These are phyloP conservation scores for Orbilia quercus DNA, from an alignment of 2,329 filamentous ascomycete genomes.

Conservation along the genomic window DNA sequence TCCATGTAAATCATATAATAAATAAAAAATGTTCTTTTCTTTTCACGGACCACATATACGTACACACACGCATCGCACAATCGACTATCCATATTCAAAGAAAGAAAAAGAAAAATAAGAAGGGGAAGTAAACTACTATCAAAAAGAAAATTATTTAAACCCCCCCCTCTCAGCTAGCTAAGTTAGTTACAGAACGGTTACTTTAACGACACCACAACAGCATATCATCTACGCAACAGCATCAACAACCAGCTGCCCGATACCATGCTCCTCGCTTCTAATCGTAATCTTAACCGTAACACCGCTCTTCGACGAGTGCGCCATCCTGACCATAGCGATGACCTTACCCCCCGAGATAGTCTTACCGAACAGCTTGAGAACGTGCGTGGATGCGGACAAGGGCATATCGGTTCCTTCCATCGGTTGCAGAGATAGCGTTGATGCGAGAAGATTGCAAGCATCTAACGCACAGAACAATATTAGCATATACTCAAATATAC, in stretches of 20 bases:
- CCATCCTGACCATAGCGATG: constrained; percentile 88
- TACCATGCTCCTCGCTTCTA: constrained; percentile 89
- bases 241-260: constrained; percentile 84
- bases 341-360: constrained; percentile 90
- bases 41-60: background rate
- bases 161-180: background rate
- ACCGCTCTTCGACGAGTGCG: constrained; percentile 88
- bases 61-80: background rate
- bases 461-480: constrained; percentile 69
- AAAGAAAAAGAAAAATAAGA: too few species aligned
- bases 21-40: background rate
- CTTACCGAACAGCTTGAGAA: constrained; percentile 95
- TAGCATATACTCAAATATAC: constrained; percentile 25
- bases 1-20: too few species aligned
- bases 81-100: too few species aligned
- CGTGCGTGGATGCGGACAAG: constrained; percentile 87
- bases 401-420: constrained; percentile 94
- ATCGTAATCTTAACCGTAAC: constrained; percentile 96
- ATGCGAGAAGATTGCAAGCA: constrained; percentile 89
- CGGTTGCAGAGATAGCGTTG: constrained; percentile 87
- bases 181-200: constrained; percentile 17
- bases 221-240: constrained; percentile 47
- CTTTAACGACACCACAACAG: too few species aligned
- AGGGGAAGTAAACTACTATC: too few species aligned
- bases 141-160: too few species aligned